Conservation (phyloP, 2,329 filamentous ascomycete genomes). For the Teratosphaeria nubilosa region DNA sequence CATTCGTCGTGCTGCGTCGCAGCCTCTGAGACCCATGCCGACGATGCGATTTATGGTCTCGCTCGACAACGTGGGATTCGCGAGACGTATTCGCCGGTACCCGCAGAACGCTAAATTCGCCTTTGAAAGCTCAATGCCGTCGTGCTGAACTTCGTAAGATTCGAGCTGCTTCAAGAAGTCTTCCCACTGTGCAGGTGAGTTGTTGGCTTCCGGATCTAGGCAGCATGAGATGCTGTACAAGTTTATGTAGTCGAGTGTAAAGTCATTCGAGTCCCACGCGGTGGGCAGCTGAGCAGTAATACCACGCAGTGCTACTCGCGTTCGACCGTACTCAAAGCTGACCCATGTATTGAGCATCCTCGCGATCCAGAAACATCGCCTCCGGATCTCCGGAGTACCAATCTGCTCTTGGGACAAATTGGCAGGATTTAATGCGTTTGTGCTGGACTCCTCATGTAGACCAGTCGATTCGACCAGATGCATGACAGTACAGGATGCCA, state of each 20-base stretch:
- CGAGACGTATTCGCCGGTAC: conserved; percentile 43
- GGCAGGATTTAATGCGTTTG: conserved; percentile 16
- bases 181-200: conserved; percentile 23
- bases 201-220: conserved; percentile 40
- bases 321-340: conserved; percentile 49
- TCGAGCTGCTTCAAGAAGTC: conserved; percentile 23
- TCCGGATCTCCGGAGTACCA: conserved; percentile 17
- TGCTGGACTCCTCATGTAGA: conserved; percentile 33
- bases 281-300: conserved; percentile 35
- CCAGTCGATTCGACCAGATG: conserved; percentile 48
- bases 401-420: conserved; percentile 9
- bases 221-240: conserved; percentile 45
- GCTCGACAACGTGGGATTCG: conserved; percentile 37
- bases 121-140: conserved; percentile 32
- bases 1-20: conserved; percentile 40
- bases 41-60: conserved; percentile 40
- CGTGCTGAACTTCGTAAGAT: conserved; percentile 20
- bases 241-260: conserved; percentile 40
- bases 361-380: conserved; percentile 37
- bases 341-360: conserved; percentile 51
- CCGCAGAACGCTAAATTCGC: conserved; percentile 48
- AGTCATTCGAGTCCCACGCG: conserved; percentile 28
- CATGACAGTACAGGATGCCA: conserved; percentile 48
- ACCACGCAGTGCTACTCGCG: conserved; percentile 40
- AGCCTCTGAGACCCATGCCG: conserved; percentile 34